Percentiles rank a stretch among this genome's conserved stretches.
phyloP scores from a whole-genome alignment of 805 yeast species.

The Teunomyces panamensis region DNA sequence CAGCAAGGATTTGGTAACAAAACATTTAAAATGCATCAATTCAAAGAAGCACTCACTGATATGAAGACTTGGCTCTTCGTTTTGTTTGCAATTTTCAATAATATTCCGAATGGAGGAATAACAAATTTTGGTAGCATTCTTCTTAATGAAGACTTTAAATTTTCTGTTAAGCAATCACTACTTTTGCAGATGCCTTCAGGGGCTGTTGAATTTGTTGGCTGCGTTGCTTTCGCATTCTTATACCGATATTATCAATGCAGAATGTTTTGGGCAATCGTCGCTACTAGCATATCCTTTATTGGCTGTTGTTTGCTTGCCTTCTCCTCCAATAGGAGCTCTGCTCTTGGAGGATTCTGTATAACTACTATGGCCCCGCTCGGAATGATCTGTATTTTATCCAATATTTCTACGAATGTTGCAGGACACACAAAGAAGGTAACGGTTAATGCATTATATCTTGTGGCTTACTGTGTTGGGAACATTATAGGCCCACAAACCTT shows the following conservation, averaged over 20 bases:
- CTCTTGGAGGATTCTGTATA: conserved; percentile 29
- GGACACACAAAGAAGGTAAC: conserved; percentile 58
- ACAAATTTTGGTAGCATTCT: conserved; percentile 36
- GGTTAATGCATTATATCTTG: conserved; percentile 42
- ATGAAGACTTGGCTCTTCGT: conserved; percentile 34
- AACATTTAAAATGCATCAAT: conserved; percentile 35
- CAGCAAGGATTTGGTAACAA: conserved; percentile 44
- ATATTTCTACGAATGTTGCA: conserved; percentile 47
- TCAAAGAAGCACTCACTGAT: conserved; percentile 34
- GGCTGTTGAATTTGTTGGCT: conserved; percentile 43
- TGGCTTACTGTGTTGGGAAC: conserved; percentile 55
- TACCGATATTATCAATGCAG: conserved; percentile 21
- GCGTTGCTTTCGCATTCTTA: conserved; percentile 26
- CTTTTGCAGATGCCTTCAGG: conserved; percentile 48
- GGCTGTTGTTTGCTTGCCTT: conserved; percentile 43
- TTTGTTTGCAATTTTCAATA: conserved; percentile 21
- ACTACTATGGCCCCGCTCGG: conserved; percentile 28
- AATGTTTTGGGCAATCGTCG: conserved; percentile 22
- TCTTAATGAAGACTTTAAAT: conserved; percentile 23
- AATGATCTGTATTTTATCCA: conserved; percentile 29
- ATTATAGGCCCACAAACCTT: conserved; percentile 55
- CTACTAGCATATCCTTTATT: conserved; percentile 19
- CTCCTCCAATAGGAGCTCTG: conserved; percentile 23
- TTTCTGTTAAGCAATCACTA: conserved; percentile 31
- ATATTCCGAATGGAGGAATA: conserved; percentile 38